Evolutionary conservation across 192 early-diverging fungal species (phyloP).

Genomic region (Coemansia sp.): DNA sequence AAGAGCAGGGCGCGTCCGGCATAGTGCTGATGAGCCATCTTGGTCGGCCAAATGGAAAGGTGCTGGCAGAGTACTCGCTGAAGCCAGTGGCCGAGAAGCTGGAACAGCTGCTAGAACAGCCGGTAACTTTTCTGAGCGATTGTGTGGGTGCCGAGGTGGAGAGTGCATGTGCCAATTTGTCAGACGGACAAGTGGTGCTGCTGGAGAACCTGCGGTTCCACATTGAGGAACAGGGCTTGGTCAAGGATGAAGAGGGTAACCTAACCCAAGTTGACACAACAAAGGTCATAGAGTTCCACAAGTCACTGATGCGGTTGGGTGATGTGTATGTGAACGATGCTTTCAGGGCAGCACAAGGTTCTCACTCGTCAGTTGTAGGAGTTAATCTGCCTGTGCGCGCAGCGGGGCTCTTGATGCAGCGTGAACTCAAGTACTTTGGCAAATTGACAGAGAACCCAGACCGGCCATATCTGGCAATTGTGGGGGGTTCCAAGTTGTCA

Average conservation of each 20-base stretch:
- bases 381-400: constrained; percentile 86
- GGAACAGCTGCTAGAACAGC: constrained; percentile 69
- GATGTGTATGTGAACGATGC: constrained; percentile 99
- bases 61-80: constrained; percentile 84
- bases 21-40: constrained; percentile 97
- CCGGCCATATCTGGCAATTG: constrained; percentile 91
- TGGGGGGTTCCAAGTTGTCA: constrained; percentile 97
- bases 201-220: constrained; percentile 99
- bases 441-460: constrained; percentile 92
- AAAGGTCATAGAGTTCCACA: constrained; percentile 83
- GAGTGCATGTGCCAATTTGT: constrained; percentile 66
- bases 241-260: constrained; percentile 85
- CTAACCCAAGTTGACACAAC: constrained; percentile 84
- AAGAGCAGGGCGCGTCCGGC: constrained; percentile 80
- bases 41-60: constrained; percentile 93
- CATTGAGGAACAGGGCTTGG: constrained; percentile 94
- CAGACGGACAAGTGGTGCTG: constrained; percentile 79
- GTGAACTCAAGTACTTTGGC: constrained; percentile 98
- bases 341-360: constrained; percentile 97
- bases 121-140: constrained; percentile 89
- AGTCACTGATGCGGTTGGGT: constrained; percentile 85
- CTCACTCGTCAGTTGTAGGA: constrained; percentile 97
- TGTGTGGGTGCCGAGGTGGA: constrained; percentile 92
- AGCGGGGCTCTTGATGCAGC: constrained; percentile 97
- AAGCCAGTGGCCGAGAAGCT: constrained; percentile 88